Base-by-base conservation (phyloP, 139 green algal genomes). In the Marvania coccoides region DNA sequence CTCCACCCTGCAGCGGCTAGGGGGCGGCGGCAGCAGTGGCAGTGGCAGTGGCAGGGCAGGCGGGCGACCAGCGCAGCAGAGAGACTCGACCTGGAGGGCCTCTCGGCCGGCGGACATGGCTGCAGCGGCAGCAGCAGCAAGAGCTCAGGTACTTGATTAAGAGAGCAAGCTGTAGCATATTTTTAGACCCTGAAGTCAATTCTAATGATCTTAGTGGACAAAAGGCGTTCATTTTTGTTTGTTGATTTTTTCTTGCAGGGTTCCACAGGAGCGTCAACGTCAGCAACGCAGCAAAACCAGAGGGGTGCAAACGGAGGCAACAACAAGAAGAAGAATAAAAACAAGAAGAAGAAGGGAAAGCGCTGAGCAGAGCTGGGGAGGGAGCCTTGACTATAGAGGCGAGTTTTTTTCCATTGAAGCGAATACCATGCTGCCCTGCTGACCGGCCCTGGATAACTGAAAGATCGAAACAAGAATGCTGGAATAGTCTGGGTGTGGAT, bases 311-410 rank as follows among this genome's bases (percentile, higher is more conserved):
- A 19, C 19, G 42, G 19, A 51, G n/a, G n/a, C n/a, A n/a, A n/a
- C n/a, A n/a, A n/a, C n/a, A 51, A 51, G 42, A 51, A 51, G 42
- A 51, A 51, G 42, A 51, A 51, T 51, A 51, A 51, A 51, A 51
- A 51, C 19, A 51, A 51, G 42, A 51, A 51, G 19, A 51, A 19
- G 42, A 51, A 51, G 42, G 19, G 42, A 51, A 51, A 51, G 19
- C 42, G 42, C 42, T 51, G 42, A 28, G 42, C 42, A 51, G 19
- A 51, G 19, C n/a, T n/a, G n/a, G n/a, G n/a, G n/a, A n/a, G n/a
- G n/a, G n/a, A n/a, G n/a, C n/a, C n/a, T n/a, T n/a, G n/a, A n/a
- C n/a, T n/a, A n/a, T n/a, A n/a, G n/a, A n/a, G n/a, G n/a, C n/a
- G n/a, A n/a, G n/a, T n/a, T n/a, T n/a, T n/a, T n/a, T n/a, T n/a